Evolutionary conservation across 176 grass and related monocot genomes (phyloP).

Genomic region (Thalia dealbata): DNA sequence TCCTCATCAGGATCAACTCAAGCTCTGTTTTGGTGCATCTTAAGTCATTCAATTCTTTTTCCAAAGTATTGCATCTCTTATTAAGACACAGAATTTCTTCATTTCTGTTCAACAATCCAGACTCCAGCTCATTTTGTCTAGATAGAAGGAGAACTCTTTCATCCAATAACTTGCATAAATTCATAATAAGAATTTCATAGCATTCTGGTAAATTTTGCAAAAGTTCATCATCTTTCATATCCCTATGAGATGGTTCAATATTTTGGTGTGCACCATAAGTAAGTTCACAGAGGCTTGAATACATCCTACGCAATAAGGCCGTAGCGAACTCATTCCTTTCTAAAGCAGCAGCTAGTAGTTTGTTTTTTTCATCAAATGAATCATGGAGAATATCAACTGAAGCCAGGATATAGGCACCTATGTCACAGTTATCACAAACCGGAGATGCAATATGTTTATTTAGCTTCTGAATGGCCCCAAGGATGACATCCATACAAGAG

Average conservation of each 20-base stretch:
- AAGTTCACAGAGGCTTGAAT: constrained; percentile 40
- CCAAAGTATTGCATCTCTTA: constrained; percentile 47
- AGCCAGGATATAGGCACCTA: constrained; percentile 19
- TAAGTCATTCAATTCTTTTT: constrained; percentile 53
- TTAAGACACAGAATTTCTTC: constrained; percentile 63
- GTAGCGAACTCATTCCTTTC: constrained; percentile 41
- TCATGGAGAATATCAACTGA: constrained; percentile 41
- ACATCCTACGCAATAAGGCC: constrained; percentile 40
- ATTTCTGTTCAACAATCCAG: constrained; percentile 45
- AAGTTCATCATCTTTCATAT: constrained; percentile 32
- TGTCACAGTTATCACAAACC: constrained; percentile 30
- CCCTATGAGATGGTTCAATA: constrained; percentile 18
- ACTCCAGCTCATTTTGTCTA: constrained; percentile 46
- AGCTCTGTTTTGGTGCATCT: constrained; percentile 45
- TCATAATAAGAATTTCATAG: constrained; percentile 36
- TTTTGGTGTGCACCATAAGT: constrained; percentile 27
- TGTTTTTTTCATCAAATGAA: constrained; percentile 29
- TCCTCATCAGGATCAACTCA: constrained; percentile 44
- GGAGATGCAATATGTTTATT: constrained; percentile 21
- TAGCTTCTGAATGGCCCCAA: constrained; percentile 44
- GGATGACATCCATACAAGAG: constrained; percentile 31
- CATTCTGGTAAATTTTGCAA: constrained; percentile 38
- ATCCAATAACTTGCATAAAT: constrained; percentile 56
- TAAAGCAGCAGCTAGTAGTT: constrained; percentile 30
- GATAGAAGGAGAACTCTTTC: constrained; percentile 31